Percentiles rank a stretch among this genome's conserved stretches.
These are phyloP conservation scores for Sugiyamaella valdiviana DNA, from an alignment of 805 yeast genomes.

Conservation along the genomic window DNA sequence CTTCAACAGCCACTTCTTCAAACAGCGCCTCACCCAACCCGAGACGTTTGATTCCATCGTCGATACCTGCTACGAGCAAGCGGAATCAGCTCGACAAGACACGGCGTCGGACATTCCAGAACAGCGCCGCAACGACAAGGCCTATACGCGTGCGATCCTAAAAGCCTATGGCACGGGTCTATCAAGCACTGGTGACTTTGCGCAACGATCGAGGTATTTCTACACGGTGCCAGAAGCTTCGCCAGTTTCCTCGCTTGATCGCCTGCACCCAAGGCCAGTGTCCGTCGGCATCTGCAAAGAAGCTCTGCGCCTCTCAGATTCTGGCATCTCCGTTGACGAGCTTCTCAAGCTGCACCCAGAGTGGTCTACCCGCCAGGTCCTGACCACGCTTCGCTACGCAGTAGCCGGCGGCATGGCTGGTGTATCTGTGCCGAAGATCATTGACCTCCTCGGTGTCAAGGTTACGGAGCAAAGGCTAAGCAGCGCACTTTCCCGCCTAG, in stretches of 20 bases:
- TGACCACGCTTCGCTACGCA: constrained; percentile 58
- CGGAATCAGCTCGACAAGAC: not conserved
- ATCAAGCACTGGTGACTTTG: constrained; percentile 48
- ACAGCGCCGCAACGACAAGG: constrained; percentile 10
- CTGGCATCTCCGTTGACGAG: not conserved
- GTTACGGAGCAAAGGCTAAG: constrained; percentile 16
- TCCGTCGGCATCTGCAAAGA: not conserved
- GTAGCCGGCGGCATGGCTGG: constrained; percentile 69
- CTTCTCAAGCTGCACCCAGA: constrained; percentile 2
- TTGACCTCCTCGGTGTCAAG: constrained; percentile 45
- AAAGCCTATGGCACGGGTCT: constrained; percentile 44
- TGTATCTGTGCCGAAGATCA: constrained; percentile 51
- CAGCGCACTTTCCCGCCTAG: not conserved
- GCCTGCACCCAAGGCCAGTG: not conserved
- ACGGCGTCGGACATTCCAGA: constrained; percentile 10
- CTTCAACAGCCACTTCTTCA: constrained; percentile 70
- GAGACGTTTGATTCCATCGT: constrained; percentile 34
- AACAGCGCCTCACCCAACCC: constrained; percentile 37
- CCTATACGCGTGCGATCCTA: constrained; percentile 37
- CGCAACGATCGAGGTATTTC: constrained; percentile 39
- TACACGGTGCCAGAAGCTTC: constrained; percentile 8
- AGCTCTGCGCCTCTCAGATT: not conserved
- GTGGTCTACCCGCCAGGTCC: constrained; percentile 33
- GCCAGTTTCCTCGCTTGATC: not conserved
- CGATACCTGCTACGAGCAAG: constrained; percentile 7